A percentile compares a stretch with the other conserved stretches of the same genome.
Conservation (phyloP, 2,329 filamentous ascomycete genomes). For the Pseudophaeomoniella oleicola region DNA sequence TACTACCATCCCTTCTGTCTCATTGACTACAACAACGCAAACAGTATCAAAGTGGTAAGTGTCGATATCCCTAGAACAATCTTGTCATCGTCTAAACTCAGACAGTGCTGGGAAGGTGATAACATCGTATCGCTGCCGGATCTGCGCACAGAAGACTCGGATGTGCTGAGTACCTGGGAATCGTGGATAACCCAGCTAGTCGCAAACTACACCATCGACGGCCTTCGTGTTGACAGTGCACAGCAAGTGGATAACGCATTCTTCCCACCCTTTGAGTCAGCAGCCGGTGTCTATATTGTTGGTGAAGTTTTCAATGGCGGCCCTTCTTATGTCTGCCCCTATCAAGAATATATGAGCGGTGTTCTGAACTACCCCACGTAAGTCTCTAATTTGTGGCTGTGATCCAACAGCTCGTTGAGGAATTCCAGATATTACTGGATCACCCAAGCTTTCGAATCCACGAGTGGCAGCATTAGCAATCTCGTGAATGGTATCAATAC, state of each 20-base stretch:
- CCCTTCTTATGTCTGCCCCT: slow-evolving; percentile 22
- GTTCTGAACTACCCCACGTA: slow-evolving; percentile 32
- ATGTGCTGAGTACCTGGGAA: slow-evolving; percentile 36
- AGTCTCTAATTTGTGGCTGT: too few species aligned
- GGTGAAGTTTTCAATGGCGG: slow-evolving; percentile 29
- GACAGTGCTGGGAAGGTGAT: slow-evolving; percentile 40
- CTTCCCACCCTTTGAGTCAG: slow-evolving; percentile 21
- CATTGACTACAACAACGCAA: slow-evolving; percentile 20
- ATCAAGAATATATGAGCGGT: slow-evolving; percentile 27
- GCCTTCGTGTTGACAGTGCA: slow-evolving; percentile 34
- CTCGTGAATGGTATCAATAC: slow-evolving; percentile 17
- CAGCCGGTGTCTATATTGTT: slow-evolving; percentile 28
- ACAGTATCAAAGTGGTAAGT: slow-evolving; percentile 15
- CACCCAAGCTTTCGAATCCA: slow-evolving; percentile 18
- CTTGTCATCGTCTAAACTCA: slow-evolving; percentile 23
- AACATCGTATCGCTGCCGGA: slow-evolving; percentile 47
- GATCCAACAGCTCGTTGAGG: too few species aligned
- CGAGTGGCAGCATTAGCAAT: slow-evolving; percentile 15
- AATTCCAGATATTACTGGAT: slow-evolving; percentile 30
- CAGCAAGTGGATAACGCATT: slow-evolving; percentile 29
- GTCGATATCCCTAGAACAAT: background rate
- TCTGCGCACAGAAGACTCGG: slow-evolving; percentile 38
- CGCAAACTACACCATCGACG: slow-evolving; percentile 31
- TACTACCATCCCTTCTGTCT: slow-evolving; percentile 49
- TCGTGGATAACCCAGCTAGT: slow-evolving; percentile 47